Evolutionary conservation across 2,329 filamentous ascomycete genomes (phyloP).

Genomic region (Hypoxylon sp.): DNA sequence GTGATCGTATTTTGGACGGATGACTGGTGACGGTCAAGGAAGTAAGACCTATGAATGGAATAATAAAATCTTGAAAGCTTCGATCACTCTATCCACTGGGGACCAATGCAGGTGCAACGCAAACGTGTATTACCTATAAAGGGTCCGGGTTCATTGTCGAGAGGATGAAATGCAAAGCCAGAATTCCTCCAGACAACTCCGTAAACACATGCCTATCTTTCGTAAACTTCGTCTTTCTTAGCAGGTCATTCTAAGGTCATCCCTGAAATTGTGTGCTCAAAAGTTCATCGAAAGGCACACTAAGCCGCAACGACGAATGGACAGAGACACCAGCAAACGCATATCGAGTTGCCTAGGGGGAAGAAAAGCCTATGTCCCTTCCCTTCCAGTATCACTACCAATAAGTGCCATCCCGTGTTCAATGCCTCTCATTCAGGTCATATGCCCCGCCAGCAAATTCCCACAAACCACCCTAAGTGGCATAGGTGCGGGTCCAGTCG

Average conservation of each 20-base stretch:
- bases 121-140: conserved; percentile 37
- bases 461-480: conserved; percentile 71
- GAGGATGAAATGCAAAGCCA: conserved; percentile 35
- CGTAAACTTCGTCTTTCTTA: conserved; percentile 43
- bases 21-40: not conserved
- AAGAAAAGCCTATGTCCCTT: conserved; percentile 40
- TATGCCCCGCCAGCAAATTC: conserved; percentile 22
- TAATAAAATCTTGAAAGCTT: not conserved
- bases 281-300: conserved; percentile 29
- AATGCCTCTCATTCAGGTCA: conserved; percentile 26
- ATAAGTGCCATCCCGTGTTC: conserved; percentile 38
- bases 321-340: conserved; percentile 46
- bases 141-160: conserved; percentile 29
- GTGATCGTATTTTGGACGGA: no score
- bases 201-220: conserved; percentile 42
- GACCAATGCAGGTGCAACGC: not conserved
- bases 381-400: conserved; percentile 42
- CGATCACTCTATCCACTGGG: not conserved
- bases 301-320: conserved; percentile 47
- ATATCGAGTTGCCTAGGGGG: conserved; percentile 45
- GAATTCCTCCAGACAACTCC: conserved; percentile 34
- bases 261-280: conserved; percentile 40
- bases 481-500: conserved; percentile 99
- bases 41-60: not conserved
- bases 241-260: conserved; percentile 40